A percentile compares a stretch with the other conserved stretches of the same genome.
Evolutionary conservation across 257 asterid genomes (phyloP).

Genomic region (Anisodus acutangulus): DNA sequence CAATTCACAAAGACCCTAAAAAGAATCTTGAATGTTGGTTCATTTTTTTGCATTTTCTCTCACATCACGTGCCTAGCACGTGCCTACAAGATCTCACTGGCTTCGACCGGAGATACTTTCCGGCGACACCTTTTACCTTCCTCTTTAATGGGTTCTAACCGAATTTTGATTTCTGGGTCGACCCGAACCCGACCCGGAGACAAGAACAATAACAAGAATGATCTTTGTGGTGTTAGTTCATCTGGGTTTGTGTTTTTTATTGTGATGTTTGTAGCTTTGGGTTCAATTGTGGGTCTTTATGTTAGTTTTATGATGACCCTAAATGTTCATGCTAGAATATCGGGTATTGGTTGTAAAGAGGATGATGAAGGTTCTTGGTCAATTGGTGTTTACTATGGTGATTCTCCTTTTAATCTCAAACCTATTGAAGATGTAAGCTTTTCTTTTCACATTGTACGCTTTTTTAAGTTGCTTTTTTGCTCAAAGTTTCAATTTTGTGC

Average conservation of each 20-base stretch:
- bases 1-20: neutral
- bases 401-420: conserved; percentile 87
- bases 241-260: conserved; percentile 64
- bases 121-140: neutral
- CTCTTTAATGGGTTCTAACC: conserved; percentile 19
- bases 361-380: conserved; percentile 98
- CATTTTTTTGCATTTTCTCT: neutral
- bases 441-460: neutral
- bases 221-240: neutral
- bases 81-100: conserved; percentile 10
- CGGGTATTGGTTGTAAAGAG: conserved; percentile 60
- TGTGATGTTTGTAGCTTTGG: conserved; percentile 61
- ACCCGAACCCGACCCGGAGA: neutral
- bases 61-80: conserved; percentile 27
- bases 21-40: neutral
- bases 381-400: conserved; percentile 85
- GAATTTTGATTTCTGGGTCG: conserved; percentile 22
- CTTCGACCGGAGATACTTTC: neutral
- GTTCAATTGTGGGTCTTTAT: conserved; percentile 63
- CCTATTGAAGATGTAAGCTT: conserved; percentile 83
- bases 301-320: conserved; percentile 63
- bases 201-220: neutral
- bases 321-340: conserved; percentile 58
- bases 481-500: neutral
- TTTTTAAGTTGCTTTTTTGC: conserved; percentile 12